Base-by-base conservation (phyloP, 139 green algal genomes). In the Nannochloris sp. region DNA sequence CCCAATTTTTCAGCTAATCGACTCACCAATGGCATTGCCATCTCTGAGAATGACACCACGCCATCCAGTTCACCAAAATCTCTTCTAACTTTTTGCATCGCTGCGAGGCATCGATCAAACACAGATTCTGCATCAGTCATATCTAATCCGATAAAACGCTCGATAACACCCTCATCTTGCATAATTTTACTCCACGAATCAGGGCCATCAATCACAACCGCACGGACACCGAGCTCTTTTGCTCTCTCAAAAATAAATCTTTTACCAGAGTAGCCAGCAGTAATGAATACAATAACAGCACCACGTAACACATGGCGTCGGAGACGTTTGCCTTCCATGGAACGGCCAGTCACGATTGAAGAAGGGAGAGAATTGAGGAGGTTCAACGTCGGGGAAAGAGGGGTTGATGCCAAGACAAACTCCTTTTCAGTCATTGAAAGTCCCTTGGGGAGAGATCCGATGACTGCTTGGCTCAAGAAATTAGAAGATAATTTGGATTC, bases 221-320 rank as follows among this genome's bases (percentile, higher is more conserved):
- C 64, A 14, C 82, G 67, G 27, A 95, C 70, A 24, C 90, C 90
- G 33, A 96, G 80, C 75, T 92, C 76, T 66, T 90, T 83, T 44
- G 81, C 80, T 60, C 81, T 82, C 76, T 96, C 89, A 66, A 93
- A 96, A 32, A 96, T 90, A 79, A 96, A 96, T 46, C 86, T 82
- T 75, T 94, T 80, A 44, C 68, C 68, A 56, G 68, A 83, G 81
- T 89, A 91, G 54, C 87, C 87, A 7, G 88, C 86, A 2, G 86
- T 92, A 19, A 96, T 80, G 51, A 93, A 92, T 31, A 92, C 86
- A 6, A 96, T 70, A 1, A 95, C 85, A 0, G 82, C 79, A 55
- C 87, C 88, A 37, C 77, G 72, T 38, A 95, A 78, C 67, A 90
- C 81, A 54, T 83, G 54, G 32, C 87, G 77, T 3, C 88, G 73